Base-by-base conservation (phyloP, 345 rosid genomes). In the Populus euphratica region DNA sequence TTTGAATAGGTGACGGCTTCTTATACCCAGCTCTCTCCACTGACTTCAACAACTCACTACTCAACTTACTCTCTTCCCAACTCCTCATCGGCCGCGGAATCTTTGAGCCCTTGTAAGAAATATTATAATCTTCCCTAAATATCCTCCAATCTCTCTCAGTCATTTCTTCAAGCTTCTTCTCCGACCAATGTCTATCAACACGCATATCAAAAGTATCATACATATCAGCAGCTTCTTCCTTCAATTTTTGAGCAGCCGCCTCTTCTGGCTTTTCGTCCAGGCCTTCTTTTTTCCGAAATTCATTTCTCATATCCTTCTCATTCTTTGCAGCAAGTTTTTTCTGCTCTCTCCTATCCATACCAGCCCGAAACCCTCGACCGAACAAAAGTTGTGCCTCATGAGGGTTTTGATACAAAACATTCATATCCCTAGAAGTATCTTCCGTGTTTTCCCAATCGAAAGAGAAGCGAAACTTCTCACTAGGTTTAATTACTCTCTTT, bases 391-490 rank as follows among this genome's bases (percentile, higher is more conserved):
- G 99, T 44, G 99, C 98, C 83, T 96, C 98, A 72, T 96, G 97
- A 85, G 98, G 98, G 87, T 90, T 93, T 73, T 91, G 97, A 84
- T 92, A 92, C 76, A 96, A 84, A 25, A 83, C 59, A 82, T 93
- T 96, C 93, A 92, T 89, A 69, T 96, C 98, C 63, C 98, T 77
- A 0, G 97, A 96, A 1, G 98, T 96, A 69, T 93, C 99, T 82
- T 96, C 97, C 0, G 96, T 93, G 84, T 91, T 89, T 76, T 91
- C 98, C 99, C 98, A 96, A 79, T 96, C 99, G 69, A 96, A 93
- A 12, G 97, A 93, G 84, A 93, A 93, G 56, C 98, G 86, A 66
- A 96, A 96, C 86, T 93, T 93, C 90, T 92, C 96, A 67, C 96
- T 91, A 9, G 98, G 97, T 77, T 91, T 90, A 13, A 93, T 92